phyloP scores from a whole-genome alignment of 495 filamentous ascomycete genomes.

The Podospora tetraspora region DNA sequence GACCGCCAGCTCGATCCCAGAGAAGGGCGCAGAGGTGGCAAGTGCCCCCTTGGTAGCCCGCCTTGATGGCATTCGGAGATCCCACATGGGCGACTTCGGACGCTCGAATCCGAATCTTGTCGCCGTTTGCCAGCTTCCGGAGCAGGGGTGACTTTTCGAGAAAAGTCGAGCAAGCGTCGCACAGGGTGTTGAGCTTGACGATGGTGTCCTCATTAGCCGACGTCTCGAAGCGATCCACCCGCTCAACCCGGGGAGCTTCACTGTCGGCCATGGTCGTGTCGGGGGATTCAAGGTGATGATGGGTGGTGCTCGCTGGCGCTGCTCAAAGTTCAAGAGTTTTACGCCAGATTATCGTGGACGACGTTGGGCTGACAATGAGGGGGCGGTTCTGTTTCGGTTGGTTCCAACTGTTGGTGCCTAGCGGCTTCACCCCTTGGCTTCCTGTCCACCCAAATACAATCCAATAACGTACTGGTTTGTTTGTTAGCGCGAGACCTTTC shows the following conservation, averaged over 20 bases:
- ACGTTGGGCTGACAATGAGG: not conserved
- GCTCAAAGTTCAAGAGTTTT: not conserved
- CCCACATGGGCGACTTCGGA: not conserved
- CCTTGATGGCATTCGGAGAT: not conserved
- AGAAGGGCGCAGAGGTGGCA: slow-evolving; percentile 10
- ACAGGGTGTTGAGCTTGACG: slow-evolving; percentile 4
- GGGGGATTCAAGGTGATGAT: not conserved
- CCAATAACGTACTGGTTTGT: too few relatives aligned
- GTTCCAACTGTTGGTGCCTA: not conserved
- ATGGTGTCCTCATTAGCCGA: slow-evolving; percentile 3
- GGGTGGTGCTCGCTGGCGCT: not conserved
- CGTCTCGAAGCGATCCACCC: slow-evolving; percentile 3
- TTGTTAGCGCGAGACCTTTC: too few relatives aligned
- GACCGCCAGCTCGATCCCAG: slow-evolving; percentile 1
- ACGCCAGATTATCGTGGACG: not conserved
- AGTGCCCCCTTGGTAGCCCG: not conserved
- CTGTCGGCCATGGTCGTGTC: not conserved
- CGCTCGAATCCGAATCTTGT: not conserved
- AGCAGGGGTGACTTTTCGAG: not conserved
- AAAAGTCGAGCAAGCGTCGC: not conserved
- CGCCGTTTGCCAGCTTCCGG: not conserved
- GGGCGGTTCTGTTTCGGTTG: not conserved
- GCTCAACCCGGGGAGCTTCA: not conserved
- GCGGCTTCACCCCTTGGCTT: not conserved
- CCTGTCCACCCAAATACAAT: too few relatives aligned